These are phyloP conservation scores for Mycena floridula DNA, from an alignment of 768 basidiomycete genomes.

Conservation along the genomic window DNA sequence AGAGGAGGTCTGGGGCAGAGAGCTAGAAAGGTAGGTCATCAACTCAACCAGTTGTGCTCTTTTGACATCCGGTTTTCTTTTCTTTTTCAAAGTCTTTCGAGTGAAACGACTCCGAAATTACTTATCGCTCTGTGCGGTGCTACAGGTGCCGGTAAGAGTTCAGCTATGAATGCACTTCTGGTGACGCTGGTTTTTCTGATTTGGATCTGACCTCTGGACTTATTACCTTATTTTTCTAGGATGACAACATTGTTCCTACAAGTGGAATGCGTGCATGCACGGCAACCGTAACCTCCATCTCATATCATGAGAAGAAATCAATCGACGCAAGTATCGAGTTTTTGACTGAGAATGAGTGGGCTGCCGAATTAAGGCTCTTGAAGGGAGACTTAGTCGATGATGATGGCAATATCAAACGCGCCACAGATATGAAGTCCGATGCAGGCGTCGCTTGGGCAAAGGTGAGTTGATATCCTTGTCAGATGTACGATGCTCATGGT, in stretches of 20 bases:
- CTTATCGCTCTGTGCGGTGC: constrained; percentile 64
- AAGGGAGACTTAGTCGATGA: constrained; percentile 55
- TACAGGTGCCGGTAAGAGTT: constrained; percentile 59
- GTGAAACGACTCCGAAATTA: constrained; percentile 47
- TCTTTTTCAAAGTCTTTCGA: constrained; percentile 31
- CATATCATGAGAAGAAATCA: constrained; percentile 46
- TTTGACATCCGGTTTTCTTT: background rate
- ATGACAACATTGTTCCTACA: constrained; percentile 60
- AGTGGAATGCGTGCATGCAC: constrained; percentile 67
- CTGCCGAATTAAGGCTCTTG: constrained; percentile 47
- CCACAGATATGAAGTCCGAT: constrained; percentile 49
- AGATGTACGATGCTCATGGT: background rate
- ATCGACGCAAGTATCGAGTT: constrained; percentile 59
- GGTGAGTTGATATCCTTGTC: constrained; percentile 19
- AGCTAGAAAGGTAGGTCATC: constrained; percentile 42
- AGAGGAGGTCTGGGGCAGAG: constrained; percentile 52
- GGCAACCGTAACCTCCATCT: constrained; percentile 58
- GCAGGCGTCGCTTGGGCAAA: constrained; percentile 60
- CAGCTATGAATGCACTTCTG: constrained; percentile 53
- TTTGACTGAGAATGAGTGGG: constrained; percentile 50
- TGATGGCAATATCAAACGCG: constrained; percentile 46
- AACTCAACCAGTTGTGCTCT: no score
- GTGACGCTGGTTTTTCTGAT: constrained; percentile 34
- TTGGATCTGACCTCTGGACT: background rate
- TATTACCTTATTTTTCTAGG: constrained; percentile 1